Conservation (phyloP, 23 red algal genomes). For the Gracilaria domingensis region DNA sequence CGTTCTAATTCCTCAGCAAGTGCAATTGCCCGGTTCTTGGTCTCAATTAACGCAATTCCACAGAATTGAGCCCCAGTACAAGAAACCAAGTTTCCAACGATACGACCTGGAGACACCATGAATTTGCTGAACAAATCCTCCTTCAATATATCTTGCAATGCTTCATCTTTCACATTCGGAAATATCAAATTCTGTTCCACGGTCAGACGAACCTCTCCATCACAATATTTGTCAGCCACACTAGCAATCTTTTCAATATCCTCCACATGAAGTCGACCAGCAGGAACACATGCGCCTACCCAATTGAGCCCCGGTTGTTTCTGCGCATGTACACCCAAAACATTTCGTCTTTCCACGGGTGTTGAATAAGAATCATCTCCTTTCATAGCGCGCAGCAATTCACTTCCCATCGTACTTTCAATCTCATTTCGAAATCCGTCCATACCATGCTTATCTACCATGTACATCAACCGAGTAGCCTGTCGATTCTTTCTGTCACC, state of each 20-base stretch:
- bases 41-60: slow-evolving; percentile 82
- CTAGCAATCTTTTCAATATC: slow-evolving; percentile 67
- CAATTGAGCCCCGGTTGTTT: slow-evolving; percentile 81
- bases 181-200: slow-evolving; percentile 91
- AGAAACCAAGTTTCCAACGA: slow-evolving; percentile 73
- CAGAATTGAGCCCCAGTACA: slow-evolving; percentile 95
- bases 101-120: slow-evolving; percentile 33
- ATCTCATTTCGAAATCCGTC: slow-evolving; percentile 64
- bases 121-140: slow-evolving; percentile 71
- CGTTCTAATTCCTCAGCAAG: slow-evolving; percentile 71
- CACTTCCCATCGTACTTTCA: slow-evolving; percentile 18
- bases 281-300: slow-evolving; percentile 81
- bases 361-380: slow-evolving; percentile 49
- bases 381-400: slow-evolving; percentile 37
- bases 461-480: slow-evolving; percentile 81
- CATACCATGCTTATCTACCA: slow-evolving; percentile 79
- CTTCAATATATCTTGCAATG: slow-evolving; percentile 49
- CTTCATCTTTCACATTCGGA: slow-evolving; percentile 79
- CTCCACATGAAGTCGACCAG: slow-evolving; percentile 54
- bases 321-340: slow-evolving; percentile 85
- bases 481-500: slow-evolving; percentile 72
- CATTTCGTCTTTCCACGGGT: slow-evolving; percentile 58
- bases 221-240: slow-evolving; percentile 79
- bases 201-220: slow-evolving; percentile 82
- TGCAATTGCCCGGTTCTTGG: slow-evolving; percentile 84